Evolutionary conservation across 495 filamentous ascomycete species (phyloP).

Genomic region (Penicillium antarcticum): DNA sequence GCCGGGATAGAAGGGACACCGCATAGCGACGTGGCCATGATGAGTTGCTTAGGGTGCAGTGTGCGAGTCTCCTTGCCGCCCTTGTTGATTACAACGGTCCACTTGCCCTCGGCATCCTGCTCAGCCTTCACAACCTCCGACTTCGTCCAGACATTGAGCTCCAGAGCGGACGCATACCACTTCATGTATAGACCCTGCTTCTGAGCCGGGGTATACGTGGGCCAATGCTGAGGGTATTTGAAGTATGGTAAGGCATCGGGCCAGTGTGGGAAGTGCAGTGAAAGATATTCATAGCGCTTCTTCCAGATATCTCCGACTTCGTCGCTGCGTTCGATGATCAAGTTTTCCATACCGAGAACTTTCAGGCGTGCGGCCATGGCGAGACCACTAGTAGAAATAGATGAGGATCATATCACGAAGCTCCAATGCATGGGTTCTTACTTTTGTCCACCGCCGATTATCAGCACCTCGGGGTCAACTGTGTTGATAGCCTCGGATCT

Average conservation of each 20-base stretch:
- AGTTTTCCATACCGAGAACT: conserved; percentile 52
- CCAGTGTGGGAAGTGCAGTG: conserved; percentile 66
- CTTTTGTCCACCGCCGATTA: conserved; percentile 25
- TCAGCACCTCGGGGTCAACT: conserved; percentile 21
- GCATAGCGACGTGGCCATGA: conserved; percentile 37
- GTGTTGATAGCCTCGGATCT: conserved; percentile 17
- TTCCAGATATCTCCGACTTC: conserved; percentile 69
- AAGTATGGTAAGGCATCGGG: conserved; percentile 66
- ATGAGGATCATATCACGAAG: not conserved
- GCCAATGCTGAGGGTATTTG: conserved; percentile 58
- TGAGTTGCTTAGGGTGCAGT: conserved; percentile 33
- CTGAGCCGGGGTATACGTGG: conserved; percentile 63
- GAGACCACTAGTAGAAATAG: conserved; percentile 8
- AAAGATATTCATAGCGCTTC: conserved; percentile 49
- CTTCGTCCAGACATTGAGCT: conserved; percentile 65
- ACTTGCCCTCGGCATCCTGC: conserved; percentile 44
- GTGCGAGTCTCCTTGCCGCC: conserved; percentile 36
- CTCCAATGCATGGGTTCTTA: conserved; percentile 7
- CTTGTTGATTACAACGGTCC: conserved; percentile 54
- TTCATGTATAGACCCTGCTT: conserved; percentile 69
- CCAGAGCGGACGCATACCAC: conserved; percentile 58
- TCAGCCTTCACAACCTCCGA: conserved; percentile 43
- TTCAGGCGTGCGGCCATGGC: conserved; percentile 59
- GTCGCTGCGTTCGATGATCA: conserved; percentile 61
- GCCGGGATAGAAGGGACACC: conserved; percentile 25